Evolutionary conservation across 148 eudicot genomes (phyloP).

Genomic region (Limonium bicolor): DNA sequence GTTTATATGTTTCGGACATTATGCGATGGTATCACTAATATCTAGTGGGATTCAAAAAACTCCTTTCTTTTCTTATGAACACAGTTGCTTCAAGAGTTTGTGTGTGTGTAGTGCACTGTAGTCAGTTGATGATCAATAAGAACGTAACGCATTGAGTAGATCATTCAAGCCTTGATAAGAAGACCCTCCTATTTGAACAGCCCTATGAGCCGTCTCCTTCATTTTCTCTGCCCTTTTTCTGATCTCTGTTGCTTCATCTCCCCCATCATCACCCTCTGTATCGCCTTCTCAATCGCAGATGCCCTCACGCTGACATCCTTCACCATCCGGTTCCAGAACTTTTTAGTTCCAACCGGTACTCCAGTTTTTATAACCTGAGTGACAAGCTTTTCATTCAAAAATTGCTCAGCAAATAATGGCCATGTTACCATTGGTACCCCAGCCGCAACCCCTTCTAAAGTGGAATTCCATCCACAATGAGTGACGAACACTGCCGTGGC

Average conservation of each 20-base stretch:
- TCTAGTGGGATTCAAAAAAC: too few relatives aligned
- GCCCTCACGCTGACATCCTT: not conserved
- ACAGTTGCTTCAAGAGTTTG: too few relatives aligned
- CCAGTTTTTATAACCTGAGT: conserved; percentile 8
- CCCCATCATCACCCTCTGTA: conserved; percentile 14
- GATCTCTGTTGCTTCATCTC: conserved; percentile 24
- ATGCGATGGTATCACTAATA: too few relatives aligned
- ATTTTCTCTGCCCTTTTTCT: conserved; percentile 10
- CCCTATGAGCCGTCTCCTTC: conserved; percentile 23
- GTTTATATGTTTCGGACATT: too few relatives aligned
- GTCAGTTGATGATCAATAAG: too few relatives aligned
- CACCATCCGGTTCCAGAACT: not conserved
- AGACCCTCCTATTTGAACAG: conserved; percentile 30
- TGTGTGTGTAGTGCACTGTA: too few relatives aligned
- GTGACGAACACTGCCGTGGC: conserved; percentile 19
- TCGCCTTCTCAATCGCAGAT: conserved; percentile 7
- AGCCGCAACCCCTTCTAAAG: conserved; percentile 11
- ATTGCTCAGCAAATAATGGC: conserved; percentile 18
- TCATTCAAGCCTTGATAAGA: conserved; percentile 12
- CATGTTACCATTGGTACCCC: conserved; percentile 25
- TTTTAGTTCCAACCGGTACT: conserved; percentile 10
- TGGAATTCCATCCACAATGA: conserved; percentile 32
- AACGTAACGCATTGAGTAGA: too few relatives aligned
- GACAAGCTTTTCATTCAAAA: too few relatives aligned
- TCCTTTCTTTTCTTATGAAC: too few relatives aligned